Conservation (phyloP, 805 yeast genomes). For the Barnettozyma salicaria region DNA sequence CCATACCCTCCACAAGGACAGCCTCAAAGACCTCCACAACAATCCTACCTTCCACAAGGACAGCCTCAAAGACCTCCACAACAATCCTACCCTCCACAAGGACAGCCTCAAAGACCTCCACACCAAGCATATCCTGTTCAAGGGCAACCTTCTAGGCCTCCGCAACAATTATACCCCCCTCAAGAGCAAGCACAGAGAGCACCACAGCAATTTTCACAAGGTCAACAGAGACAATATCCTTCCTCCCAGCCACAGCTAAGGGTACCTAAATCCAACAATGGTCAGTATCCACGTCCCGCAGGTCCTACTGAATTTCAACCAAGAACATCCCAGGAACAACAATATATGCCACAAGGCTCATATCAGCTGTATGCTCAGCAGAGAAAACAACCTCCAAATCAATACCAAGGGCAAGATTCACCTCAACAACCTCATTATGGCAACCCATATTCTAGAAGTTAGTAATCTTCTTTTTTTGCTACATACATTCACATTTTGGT, state of each 20-base stretch:
- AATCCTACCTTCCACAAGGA: slow-evolving; percentile 11
- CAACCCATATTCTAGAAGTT: not conserved
- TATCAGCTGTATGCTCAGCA: slow-evolving; percentile 1
- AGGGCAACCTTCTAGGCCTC: slow-evolving; percentile 11
- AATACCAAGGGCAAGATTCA: slow-evolving; percentile 9
- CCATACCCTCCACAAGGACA: slow-evolving; percentile 7
- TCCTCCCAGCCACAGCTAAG: slow-evolving; percentile 6
- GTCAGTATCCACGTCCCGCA: too few species aligned
- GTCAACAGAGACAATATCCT: slow-evolving; percentile 4
- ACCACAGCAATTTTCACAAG: slow-evolving; percentile 5
- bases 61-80: slow-evolving; percentile 12
- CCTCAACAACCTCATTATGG: slow-evolving; percentile 2
- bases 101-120: slow-evolving; percentile 12
- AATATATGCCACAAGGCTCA: slow-evolving; percentile 3
- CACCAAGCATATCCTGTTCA: not conserved
- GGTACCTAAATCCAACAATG: too few species aligned
- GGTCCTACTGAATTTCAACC: too few species aligned
- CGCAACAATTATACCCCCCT: slow-evolving; percentile 2
- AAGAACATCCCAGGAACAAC: too few species aligned
- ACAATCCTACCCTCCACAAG: not conserved
- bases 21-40: slow-evolving; percentile 6
- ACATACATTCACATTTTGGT: not conserved
- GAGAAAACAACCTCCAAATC: slow-evolving; percentile 12
- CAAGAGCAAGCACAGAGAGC: slow-evolving; percentile 10
- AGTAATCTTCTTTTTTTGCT: slow-evolving; percentile 1